A percentile compares a stretch with the other conserved stretches of the same genome.
These are phyloP conservation scores for Metschnikowia reukaufii DNA, from an alignment of 805 yeast species.

Conservation along the genomic window DNA sequence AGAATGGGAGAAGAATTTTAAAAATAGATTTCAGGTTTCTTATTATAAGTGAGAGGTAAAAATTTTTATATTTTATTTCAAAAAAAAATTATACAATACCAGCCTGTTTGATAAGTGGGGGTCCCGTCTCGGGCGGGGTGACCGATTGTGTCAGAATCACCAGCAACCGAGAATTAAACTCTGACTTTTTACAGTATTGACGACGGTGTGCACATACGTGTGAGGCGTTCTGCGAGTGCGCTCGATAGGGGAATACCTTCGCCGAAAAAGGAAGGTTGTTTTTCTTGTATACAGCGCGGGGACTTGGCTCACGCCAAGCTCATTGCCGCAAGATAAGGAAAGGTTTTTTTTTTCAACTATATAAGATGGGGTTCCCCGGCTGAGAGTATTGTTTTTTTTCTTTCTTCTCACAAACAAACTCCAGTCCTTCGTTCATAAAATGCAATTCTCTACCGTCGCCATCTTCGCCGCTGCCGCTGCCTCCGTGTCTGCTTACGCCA, in stretches of 20 bases:
- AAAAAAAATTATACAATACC: too few relatives aligned
- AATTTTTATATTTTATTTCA: too few relatives aligned
- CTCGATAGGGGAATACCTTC: background rate
- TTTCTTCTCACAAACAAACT: conserved; percentile 6
- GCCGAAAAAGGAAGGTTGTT: conserved; percentile 7
- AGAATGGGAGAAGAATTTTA: too few relatives aligned
- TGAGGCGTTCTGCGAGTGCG: background rate
- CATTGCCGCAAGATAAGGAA: conserved; percentile 1
- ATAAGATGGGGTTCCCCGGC: background rate
- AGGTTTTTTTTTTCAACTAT: background rate
- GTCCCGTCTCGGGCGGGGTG: background rate
- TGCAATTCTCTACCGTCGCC: conserved; percentile 26
- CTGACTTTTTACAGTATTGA: background rate
- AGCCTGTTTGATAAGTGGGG: background rate
- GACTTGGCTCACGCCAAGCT: background rate
- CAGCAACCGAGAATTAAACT: background rate
- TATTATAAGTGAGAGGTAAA: too few relatives aligned
- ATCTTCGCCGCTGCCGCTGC: conserved; percentile 22
- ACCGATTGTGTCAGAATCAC: background rate
- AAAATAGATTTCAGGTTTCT: too few relatives aligned
- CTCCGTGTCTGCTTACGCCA: conserved; percentile 19
- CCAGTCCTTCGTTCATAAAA: conserved; percentile 20
- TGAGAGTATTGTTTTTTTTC: background rate
- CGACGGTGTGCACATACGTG: background rate
- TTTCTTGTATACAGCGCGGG: background rate